Percentiles rank a stretch among this genome's conserved stretches.
Conservation (phyloP, 1,284 basidiomycete species). For the Fomitopsis schrenkii region DNA sequence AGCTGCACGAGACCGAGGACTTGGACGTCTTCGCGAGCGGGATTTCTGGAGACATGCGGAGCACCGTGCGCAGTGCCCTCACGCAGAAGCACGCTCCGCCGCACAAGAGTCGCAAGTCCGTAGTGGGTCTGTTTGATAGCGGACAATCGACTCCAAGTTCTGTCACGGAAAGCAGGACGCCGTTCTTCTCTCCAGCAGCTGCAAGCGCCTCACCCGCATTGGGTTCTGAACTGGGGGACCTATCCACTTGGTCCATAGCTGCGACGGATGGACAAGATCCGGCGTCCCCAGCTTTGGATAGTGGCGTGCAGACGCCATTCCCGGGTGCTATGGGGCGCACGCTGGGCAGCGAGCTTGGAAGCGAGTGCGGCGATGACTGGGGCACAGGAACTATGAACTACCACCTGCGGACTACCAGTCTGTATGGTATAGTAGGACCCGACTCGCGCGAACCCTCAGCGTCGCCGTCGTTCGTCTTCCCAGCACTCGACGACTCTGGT, state of each 20-base stretch:
- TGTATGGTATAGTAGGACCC: conserved; percentile 40
- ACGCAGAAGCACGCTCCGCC: conserved; percentile 2
- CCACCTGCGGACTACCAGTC: conserved; percentile 46
- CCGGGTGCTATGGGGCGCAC: conserved; percentile 32
- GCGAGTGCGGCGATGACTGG: conserved; percentile 38
- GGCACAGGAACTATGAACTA: conserved; percentile 34
- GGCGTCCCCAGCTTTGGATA: conserved; percentile 18
- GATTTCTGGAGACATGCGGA: conserved; percentile 31
- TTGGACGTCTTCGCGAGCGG: conserved; percentile 26
- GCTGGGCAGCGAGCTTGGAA: conserved; percentile 53
- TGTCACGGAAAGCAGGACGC: background rate
- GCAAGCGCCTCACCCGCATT: conserved; percentile 10
- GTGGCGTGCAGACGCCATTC: conserved; percentile 13
- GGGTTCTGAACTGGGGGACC: conserved; percentile 10
- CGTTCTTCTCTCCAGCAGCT: conserved; percentile 9
- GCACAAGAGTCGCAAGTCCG: conserved; percentile 48
- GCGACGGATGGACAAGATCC: conserved; percentile 20
- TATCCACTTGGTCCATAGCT: conserved; percentile 22
- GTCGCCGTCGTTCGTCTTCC: conserved; percentile 12
- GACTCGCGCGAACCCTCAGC: conserved; percentile 13
- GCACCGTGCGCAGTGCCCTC: conserved; percentile 25
- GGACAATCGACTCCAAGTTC: conserved; percentile 11
- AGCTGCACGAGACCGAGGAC: conserved; percentile 15
- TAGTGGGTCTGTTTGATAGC: conserved; percentile 59
- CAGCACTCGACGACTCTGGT: conserved; percentile 4